A percentile compares a stretch with the other conserved stretches of the same genome.
phyloP scores from a whole-genome alignment of 805 yeast species.

The Saccharomycopsis fermentans region DNA sequence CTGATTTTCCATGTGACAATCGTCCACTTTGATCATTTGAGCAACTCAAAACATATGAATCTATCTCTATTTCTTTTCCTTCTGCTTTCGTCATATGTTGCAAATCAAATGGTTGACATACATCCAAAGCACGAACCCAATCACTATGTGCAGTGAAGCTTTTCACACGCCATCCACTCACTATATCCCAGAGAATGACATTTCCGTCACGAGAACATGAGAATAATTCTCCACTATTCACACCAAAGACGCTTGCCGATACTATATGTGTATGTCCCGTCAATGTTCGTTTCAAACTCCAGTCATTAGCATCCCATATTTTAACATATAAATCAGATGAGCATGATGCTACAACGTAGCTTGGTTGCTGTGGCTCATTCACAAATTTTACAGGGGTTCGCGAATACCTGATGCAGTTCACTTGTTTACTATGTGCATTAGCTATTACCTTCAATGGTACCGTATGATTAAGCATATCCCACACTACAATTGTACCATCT shows the following conservation, averaged over 20 bases:
- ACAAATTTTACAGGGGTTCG: conserved; percentile 25
- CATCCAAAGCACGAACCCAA: conserved; percentile 70
- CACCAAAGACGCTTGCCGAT: conserved; percentile 48
- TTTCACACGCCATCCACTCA: conserved; percentile 54
- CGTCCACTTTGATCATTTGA: conserved; percentile 72
- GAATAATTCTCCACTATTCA: conserved; percentile 35
- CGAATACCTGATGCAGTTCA: conserved; percentile 51
- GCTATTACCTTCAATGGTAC: conserved; percentile 49
- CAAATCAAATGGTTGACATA: conserved; percentile 20
- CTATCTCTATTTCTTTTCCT: conserved; percentile 23
- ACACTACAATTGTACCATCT: conserved; percentile 62
- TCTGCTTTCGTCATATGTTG: neutral
- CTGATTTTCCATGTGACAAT: conserved; percentile 53
- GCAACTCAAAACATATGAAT: conserved; percentile 57
- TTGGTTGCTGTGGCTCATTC: conserved; percentile 16
- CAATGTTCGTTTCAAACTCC: conserved; percentile 49
- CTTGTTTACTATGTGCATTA: conserved; percentile 66
- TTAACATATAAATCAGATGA: conserved; percentile 48
- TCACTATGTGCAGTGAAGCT: conserved; percentile 75
- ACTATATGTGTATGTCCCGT: conserved; percentile 86
- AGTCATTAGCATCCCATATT: conserved; percentile 55
- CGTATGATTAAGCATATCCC: conserved; percentile 54
- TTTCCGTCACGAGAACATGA: conserved; percentile 57
- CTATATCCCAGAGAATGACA: conserved; percentile 56
- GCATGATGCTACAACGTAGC: conserved; percentile 33